Evolutionary conservation across 495 filamentous ascomycete species (phyloP), one percentile per base, ranked within the genome.

Genomic region (Neurospora sp.): DNA sequence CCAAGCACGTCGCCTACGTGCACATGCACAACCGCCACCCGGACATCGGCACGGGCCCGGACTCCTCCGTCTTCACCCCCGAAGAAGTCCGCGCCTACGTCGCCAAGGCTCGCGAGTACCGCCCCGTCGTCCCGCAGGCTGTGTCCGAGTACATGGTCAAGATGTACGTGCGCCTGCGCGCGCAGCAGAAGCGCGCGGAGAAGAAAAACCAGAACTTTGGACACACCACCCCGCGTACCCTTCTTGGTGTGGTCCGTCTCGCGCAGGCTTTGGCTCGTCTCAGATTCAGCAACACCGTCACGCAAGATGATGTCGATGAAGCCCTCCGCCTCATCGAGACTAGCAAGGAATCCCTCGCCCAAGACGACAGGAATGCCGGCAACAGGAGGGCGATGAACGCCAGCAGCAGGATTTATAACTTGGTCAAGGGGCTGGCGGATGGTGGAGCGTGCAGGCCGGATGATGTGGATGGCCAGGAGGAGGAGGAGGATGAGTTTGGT

Each of bases 21-120:
- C 96, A 99, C 83, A 98, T 98, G 93, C 90, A 98, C 84, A 95
- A 92, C 85, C 90, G 89, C 73, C 96, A 98, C 81, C 96, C 96
- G 0, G 96, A 98, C 74, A 88, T 86, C 23, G 80, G 83, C 71
- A 86, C 86, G n/a, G 78, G 69, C 12, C 39, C n/a, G 14, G 81
- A 79, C 72, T 83, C 77, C 37, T 82, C 94, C 23, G 86, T 96
- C 79, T 96, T 99, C 81, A 89, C 90, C 0, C 95, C 96, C 0
- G 88, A 92, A 69, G 96, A 98, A 81, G 95, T 99, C 70, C 92
- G 96, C 54, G 92, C 97, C 77, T 98, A 97, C 84, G 91, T 99
- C 59, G 96, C 96, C 31, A 92, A 94, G 78, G 96, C 96, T 0
- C 92, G 96, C 27, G 91, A 90, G 44, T 97, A 89, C 86, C 90